Percentiles rank a stretch among this genome's conserved stretches.
Evolutionary conservation across 306 rosid species (phyloP).

Genomic region (Vigna reflexopilosa): DNA sequence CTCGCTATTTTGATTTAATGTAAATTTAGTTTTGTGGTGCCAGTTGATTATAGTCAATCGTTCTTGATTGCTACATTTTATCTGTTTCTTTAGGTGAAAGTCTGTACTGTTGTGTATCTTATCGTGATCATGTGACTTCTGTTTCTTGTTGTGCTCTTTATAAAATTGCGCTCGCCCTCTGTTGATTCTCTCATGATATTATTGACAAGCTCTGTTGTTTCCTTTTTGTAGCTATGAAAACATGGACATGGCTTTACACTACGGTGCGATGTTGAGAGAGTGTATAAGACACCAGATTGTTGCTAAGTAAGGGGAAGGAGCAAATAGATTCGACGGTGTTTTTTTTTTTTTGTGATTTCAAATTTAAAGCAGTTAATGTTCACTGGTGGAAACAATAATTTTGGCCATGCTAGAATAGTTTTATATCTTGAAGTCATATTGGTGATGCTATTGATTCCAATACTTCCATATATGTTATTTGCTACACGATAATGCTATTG

Average conservation of each 20-base stretch:
- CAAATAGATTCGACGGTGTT: constrained; percentile 4
- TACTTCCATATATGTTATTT: constrained; percentile 22
- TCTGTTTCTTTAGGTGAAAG: constrained; percentile 13
- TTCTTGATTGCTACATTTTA: constrained; percentile 9
- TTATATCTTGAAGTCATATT: not conserved
- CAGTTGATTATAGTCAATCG: not conserved
- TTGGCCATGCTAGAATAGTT: constrained; percentile 13
- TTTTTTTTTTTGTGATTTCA: constrained; percentile 23
- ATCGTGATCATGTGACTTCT: not conserved
- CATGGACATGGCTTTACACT: constrained; percentile 88
- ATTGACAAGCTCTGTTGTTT: constrained; percentile 18
- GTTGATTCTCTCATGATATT: not conserved
- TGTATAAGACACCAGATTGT: constrained; percentile 95
- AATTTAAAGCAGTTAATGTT: not conserved
- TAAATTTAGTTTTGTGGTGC: not conserved
- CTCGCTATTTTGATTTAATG: not conserved
- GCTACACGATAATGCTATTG: constrained; percentile 15
- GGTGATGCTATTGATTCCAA: not conserved
- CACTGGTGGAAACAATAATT: constrained; percentile 4
- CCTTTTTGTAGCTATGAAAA: constrained; percentile 64
- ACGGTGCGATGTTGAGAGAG: constrained; percentile 93
- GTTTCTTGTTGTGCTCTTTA: not conserved
- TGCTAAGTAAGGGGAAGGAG: constrained; percentile 69
- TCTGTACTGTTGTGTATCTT: not conserved
- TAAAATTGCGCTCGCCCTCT: constrained; percentile 3